Conservation (phyloP, 257 asterid species). For the Anisodus acutangulus region DNA sequence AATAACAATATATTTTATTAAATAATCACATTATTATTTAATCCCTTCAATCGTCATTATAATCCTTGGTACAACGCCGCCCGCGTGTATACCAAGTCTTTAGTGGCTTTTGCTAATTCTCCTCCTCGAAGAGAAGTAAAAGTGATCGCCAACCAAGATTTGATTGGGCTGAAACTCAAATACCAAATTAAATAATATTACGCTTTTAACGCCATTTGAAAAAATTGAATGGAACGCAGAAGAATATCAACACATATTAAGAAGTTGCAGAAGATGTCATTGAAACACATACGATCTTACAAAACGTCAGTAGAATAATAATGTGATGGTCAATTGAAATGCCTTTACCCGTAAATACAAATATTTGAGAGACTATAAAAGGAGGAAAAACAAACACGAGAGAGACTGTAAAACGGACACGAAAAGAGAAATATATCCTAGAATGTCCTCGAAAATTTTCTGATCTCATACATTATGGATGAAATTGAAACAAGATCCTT, state of each 20-base stretch:
- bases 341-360: not conserved
- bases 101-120: no score
- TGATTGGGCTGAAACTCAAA: not conserved
- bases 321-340: not conserved
- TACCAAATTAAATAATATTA: not conserved
- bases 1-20: no score
- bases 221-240: slow-evolving; percentile 29
- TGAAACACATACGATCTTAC: not conserved
- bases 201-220: not conserved
- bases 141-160: not conserved
- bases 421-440: not conserved
- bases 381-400: no score
- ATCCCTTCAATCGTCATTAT: no score
- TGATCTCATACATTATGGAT: slow-evolving; percentile 88
- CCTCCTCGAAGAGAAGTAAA: not conserved
- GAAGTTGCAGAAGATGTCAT: not conserved
- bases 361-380: not conserved
- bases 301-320: not conserved
- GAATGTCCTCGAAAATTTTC: slow-evolving; percentile 86
- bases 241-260: slow-evolving; percentile 53
- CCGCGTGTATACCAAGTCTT: no score
- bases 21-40: no score
- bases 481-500: slow-evolving; percentile 94
- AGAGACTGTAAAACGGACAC: not conserved
- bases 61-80: no score